Conservation (phyloP, 371 early-diverging fungal species). For the Choanephora cucurbitarum region DNA sequence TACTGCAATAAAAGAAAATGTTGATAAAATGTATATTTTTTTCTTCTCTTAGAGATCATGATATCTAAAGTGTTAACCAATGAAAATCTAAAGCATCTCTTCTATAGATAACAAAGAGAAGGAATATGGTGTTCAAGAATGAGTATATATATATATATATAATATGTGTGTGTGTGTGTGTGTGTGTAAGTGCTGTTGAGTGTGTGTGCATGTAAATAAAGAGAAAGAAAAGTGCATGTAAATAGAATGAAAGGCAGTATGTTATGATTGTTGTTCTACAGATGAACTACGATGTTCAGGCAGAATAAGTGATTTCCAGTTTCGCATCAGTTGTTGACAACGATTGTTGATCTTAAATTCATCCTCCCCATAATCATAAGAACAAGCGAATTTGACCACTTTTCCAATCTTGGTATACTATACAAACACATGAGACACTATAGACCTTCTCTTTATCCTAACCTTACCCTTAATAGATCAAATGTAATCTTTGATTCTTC, state of each 20-base stretch:
- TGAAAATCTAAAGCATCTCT: too few species aligned
- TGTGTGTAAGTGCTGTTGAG: too few species aligned
- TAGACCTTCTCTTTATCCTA: background rate
- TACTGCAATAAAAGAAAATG: too few species aligned
- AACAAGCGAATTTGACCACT: constrained; percentile 35
- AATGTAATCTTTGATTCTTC: constrained; percentile 32
- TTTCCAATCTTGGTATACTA: constrained; percentile 49
- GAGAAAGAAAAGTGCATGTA: background rate
- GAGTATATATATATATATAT: too few species aligned
- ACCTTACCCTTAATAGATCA: constrained; percentile 35
- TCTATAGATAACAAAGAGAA: too few species aligned
- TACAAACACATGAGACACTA: background rate
- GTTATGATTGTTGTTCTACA: constrained; percentile 16
- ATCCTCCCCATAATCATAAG: constrained; percentile 29
- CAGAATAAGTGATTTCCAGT: constrained; percentile 28
- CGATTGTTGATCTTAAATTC: constrained; percentile 32
- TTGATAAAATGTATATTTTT: too few species aligned
- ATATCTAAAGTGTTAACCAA: too few species aligned
- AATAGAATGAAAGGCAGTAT: constrained; percentile 1
- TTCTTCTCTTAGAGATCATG: too few species aligned
- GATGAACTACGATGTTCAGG: constrained; percentile 13
- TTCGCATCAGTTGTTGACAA: constrained; percentile 30
- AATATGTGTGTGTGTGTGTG: background rate
- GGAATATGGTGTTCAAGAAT: too few species aligned
- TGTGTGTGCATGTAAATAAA: background rate